Evolutionary conservation across 2,329 filamentous ascomycete genomes (phyloP), one percentile per base, ranked within the genome.

Genomic region (Orbilia ellipsospora): DNA sequence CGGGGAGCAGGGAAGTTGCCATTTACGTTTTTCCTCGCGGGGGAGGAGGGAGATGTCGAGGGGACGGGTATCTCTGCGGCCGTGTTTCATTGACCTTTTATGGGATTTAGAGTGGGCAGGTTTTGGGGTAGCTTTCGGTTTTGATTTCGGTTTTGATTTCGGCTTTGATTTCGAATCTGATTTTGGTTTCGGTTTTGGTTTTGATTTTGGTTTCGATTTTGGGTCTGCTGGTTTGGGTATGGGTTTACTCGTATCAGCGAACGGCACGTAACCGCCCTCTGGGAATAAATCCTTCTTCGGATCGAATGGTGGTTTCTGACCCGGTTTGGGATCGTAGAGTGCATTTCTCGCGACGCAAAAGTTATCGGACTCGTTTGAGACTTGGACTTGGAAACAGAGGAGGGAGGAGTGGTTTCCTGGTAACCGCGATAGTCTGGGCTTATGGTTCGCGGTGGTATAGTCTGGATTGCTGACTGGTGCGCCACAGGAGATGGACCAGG

Each of bases 291-390:
- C 63, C n/a, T 67, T 56, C n/a, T 67, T 56, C 23, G 28, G 52
- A 36, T 55, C 18, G 18, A 52, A 20, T 1, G 52, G 23, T 12
- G 57, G 23, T 15, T 31, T 50, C 12, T 36, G 18, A 15, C 23
- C 13, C 6, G 54, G 36, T 1, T 36, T 40, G 7, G 56, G 40
- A 10, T 36, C 48, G 42, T 68, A 74, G 6, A 67, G 18, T 10
- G 63, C 70, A 26, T 74, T 68, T 8, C 16, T 59, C 4, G 63
- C 63, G 13, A 74, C 70, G 51, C 70, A 74, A 28, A 74, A 68
- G 40, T 74, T 74, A 54, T 74, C 70, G 4, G 63, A 40, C 12
- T 44, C 15, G 2, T 55, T 42, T 6, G 62, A 51, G 23, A 74
- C 16, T 7, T 74, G 56, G 1, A 57, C 36, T 44, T 74, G 70